Percentiles rank a stretch among this genome's conserved stretches.
Conservation (phyloP, 2,329 filamentous ascomycete genomes). For the Colletotrichum caudatum region DNA sequence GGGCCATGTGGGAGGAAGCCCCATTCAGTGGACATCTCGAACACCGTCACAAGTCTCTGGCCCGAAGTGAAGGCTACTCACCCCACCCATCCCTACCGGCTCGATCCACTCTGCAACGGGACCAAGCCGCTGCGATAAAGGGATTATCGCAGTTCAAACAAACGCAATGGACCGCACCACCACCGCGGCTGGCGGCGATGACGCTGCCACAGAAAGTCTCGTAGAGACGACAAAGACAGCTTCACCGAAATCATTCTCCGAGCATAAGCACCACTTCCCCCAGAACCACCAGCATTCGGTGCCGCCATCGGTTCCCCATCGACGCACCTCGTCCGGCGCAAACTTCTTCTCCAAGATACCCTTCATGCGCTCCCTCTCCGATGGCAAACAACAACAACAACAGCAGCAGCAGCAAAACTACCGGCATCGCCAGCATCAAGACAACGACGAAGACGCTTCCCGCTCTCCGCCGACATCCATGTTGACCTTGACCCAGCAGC, state of each 20-base stretch:
- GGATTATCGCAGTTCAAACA: constrained; percentile 29
- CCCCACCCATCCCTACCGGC: constrained; percentile 23
- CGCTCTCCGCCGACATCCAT: constrained; percentile 46
- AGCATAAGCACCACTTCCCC: neutral
- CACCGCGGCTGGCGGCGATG: neutral
- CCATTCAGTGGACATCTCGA: neutral
- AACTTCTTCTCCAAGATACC: constrained; percentile 77
- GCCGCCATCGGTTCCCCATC: constrained; percentile 39
- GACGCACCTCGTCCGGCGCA: constrained; percentile 68
- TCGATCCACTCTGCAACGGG: constrained; percentile 20
- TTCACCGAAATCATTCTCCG: neutral
- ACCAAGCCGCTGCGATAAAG: constrained; percentile 27
- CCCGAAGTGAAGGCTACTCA: constrained; percentile 4
- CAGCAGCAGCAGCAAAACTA: constrained; percentile 25
- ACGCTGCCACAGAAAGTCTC: constrained; percentile 6
- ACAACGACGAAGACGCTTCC: constrained; percentile 51
- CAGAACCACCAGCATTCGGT: neutral
- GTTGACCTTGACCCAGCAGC: constrained; percentile 52
- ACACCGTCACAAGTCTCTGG: constrained; percentile 17
- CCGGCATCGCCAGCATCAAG: constrained; percentile 41
- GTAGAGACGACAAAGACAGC: constrained; percentile 5
- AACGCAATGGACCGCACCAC: constrained; percentile 27
- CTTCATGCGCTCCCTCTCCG: constrained; percentile 68
- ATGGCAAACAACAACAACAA: constrained; percentile 44
- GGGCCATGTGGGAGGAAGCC: neutral